Conservation (phyloP, 2,329 filamentous ascomycete species). For the Penicillium sp. region DNA sequence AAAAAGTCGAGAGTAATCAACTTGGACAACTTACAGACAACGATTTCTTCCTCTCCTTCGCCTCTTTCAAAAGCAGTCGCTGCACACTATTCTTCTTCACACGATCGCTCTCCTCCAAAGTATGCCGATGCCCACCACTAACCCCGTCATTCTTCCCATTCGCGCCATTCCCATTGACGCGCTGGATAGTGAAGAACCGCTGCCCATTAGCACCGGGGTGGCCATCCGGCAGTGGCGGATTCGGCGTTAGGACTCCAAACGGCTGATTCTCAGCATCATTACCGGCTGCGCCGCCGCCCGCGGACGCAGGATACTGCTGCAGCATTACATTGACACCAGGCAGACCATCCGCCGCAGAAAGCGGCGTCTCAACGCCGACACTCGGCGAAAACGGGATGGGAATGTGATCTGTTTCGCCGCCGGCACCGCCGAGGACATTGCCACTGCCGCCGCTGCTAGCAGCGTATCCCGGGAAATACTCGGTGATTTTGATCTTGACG, state of each 20-base stretch:
- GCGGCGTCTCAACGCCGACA: conserved; percentile 25
- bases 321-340: conserved; percentile 33
- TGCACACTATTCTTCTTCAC: conserved; percentile 82
- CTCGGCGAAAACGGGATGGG: conserved; percentile 21
- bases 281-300: background rate
- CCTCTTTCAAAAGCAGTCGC: conserved; percentile 66
- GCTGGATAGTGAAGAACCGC: conserved; percentile 74
- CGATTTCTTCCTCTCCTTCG: conserved; percentile 68
- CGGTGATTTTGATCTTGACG: conserved; percentile 85
- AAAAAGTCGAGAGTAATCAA: background rate
- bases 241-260: conserved; percentile 52
- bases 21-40: conserved; percentile 49
- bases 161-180: conserved; percentile 76
- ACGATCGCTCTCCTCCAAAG: conserved; percentile 73
- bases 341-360: conserved; percentile 29
- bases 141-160: conserved; percentile 74
- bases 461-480: conserved; percentile 65
- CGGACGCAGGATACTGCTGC: conserved; percentile 13
- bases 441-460: conserved; percentile 27
- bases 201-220: conserved; percentile 57
- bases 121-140: conserved; percentile 75
- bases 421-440: background rate
- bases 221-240: conserved; percentile 43
- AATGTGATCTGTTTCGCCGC: background rate
- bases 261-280: conserved; percentile 26